Evolutionary conservation across 2,329 filamentous ascomycete genomes (phyloP).

Genomic region (Ophiostoma tasmaniense): DNA sequence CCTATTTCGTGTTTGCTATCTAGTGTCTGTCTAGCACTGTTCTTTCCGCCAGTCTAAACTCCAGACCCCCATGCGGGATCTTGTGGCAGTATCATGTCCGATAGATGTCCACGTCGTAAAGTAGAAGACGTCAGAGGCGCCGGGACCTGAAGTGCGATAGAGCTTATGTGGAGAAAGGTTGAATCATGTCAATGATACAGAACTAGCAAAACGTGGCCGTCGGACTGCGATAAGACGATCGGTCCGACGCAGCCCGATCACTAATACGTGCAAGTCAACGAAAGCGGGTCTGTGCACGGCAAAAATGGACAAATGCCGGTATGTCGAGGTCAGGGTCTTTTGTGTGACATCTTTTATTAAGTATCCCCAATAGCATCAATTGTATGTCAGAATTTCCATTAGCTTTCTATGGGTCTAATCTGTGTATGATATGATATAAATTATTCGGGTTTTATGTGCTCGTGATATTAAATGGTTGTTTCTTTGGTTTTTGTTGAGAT

Average conservation of each 20-base stretch:
- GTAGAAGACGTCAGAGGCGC: background rate
- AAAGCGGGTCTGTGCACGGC: background rate
- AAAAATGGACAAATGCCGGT: background rate
- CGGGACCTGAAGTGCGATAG: background rate
- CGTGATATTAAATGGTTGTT: too few relatives aligned
- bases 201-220: background rate
- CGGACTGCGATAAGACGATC: background rate
- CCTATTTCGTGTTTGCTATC: background rate
- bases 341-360: background rate
- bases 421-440: too few relatives aligned
- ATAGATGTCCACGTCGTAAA: background rate
- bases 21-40: background rate
- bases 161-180: background rate
- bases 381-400: too few relatives aligned
- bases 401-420: too few relatives aligned
- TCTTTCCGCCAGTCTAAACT: background rate
- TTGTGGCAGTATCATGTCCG: background rate
- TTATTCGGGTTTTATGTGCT: too few relatives aligned
- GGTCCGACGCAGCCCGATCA: background rate
- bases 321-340: background rate
- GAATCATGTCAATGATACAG: background rate
- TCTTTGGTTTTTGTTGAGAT: too few relatives aligned
- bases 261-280: background rate
- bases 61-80: background rate
- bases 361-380: background rate